Base-by-base conservation (phyloP, 805 yeast genomes). In the Spencermartinsiella europaea region DNA sequence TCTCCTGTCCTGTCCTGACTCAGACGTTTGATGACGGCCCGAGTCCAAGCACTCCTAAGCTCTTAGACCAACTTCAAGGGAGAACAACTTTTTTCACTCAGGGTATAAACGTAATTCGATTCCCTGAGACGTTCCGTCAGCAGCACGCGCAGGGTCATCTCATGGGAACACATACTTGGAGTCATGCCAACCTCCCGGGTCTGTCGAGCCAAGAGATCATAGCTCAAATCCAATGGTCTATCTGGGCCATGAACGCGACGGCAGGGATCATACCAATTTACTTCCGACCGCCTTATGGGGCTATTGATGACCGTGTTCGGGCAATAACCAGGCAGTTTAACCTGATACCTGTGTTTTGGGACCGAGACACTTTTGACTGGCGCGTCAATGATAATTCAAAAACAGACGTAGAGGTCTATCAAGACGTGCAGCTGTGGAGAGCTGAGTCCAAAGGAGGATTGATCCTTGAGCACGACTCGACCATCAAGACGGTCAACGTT, bases 11-110 rank as follows among this genome's bases (percentile, higher is more conserved):
- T 2, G 68, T 71, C 40, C 69, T 91, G 34, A 79, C 90, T 0
- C 98, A 91, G 66, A 83, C 95, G 0, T 91, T 91, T 65, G 99
- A 91, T 63, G 98, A 91, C 63, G 98, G 99, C 0, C 99, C 99
- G 1, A 75, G 90, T 0, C 79, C 79, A 0, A 74, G 78, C 19
- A 90, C 97, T 0, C 68, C 76, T 3, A 71, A 71, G 37, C 71
- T 91, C 25, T 63, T 89, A 20, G 66, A 70, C 2, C 65, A 71
- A n/a, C 65, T 90, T 52, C 64, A 68, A 5, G 67, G 68, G 40
- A 80, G 75, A 46, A 66, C 89, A 0, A 90, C 96, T 0, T 90
- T 91, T 58, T 91, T 91, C 70, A 82, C 88, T 1, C 71, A 90
- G 45, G 98, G 98, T 1, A 69, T 82, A 43, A 86, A 90, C 56